phyloP scores from a whole-genome alignment of 2,329 filamentous ascomycete genomes.

The Coniochaeta ligniaria region DNA sequence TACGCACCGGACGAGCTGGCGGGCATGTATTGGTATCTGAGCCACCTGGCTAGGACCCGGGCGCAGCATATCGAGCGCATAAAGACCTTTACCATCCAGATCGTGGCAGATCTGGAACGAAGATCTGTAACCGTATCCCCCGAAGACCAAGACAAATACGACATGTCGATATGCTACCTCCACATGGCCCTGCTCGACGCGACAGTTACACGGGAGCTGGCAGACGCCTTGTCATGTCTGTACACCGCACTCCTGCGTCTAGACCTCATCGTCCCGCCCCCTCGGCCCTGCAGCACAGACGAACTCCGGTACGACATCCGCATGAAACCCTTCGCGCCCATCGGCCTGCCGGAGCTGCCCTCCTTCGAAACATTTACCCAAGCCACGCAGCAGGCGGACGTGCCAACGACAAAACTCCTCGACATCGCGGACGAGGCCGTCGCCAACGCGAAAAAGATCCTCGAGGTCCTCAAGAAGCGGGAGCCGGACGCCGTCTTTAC shows the following conservation, averaged over 20 bases:
- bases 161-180: conserved; percentile 45
- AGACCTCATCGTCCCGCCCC: conserved; percentile 39
- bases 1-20: conserved; percentile 81
- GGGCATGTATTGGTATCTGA: conserved; percentile 87
- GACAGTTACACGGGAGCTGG: conserved; percentile 51
- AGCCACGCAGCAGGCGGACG: conserved; percentile 32
- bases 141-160: conserved; percentile 33
- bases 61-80: conserved; percentile 67
- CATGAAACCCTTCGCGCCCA: conserved; percentile 72
- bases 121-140: conserved; percentile 6
- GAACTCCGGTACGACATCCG: conserved; percentile 71
- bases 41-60: conserved; percentile 63
- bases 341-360: conserved; percentile 62
- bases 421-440: conserved; percentile 38
- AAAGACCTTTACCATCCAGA: conserved; percentile 51
- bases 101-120: conserved; percentile 23
- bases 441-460: conserved; percentile 42
- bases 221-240: conserved; percentile 49
- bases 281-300: conserved; percentile 59
- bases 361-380: conserved; percentile 52
- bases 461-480: conserved; percentile 49
- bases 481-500: conserved; percentile 45
- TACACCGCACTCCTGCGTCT: conserved; percentile 61
- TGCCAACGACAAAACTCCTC: conserved; percentile 31
- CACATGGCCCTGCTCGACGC: conserved; percentile 58